phyloP scores from a whole-genome alignment of 192 early-diverging fungal genomes.

The Umbelopsis ramanniana region DNA sequence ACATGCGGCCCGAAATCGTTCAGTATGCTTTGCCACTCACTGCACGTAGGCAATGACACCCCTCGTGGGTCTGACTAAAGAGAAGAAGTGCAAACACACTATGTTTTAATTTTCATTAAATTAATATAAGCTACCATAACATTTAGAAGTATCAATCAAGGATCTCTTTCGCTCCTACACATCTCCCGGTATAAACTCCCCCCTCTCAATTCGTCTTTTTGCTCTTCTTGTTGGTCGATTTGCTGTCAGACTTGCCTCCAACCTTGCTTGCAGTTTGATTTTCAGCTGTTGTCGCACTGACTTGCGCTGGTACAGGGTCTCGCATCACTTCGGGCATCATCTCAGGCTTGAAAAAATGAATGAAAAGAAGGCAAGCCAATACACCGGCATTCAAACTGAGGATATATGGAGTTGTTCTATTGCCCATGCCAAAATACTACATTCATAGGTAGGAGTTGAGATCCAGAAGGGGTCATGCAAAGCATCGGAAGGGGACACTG shows the following conservation, averaged over 20 bases:
- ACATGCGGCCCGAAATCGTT: background rate
- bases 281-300: background rate
- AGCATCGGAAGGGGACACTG: background rate
- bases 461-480: background rate
- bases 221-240: background rate
- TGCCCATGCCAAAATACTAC: constrained; percentile 15
- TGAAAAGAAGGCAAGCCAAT: background rate
- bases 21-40: background rate
- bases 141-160: too few relatives aligned
- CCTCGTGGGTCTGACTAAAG: too few relatives aligned
- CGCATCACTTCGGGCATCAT: constrained; percentile 1
- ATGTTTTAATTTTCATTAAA: too few relatives aligned
- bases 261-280: background rate
- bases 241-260: background rate
- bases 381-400: constrained; percentile 12
- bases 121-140: too few relatives aligned
- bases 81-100: too few relatives aligned
- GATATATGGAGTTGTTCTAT: constrained; percentile 7
- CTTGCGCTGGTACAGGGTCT: background rate
- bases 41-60: too few relatives aligned
- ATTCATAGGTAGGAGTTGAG: background rate
- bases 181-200: too few relatives aligned
- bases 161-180: too few relatives aligned
- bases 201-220: background rate
- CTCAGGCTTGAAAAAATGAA: constrained; percentile 12